Percentiles rank a stretch among this genome's conserved stretches.
Evolutionary conservation across 192 early-diverging fungal genomes (phyloP).

Genomic region (Chytriomyces sp.): DNA sequence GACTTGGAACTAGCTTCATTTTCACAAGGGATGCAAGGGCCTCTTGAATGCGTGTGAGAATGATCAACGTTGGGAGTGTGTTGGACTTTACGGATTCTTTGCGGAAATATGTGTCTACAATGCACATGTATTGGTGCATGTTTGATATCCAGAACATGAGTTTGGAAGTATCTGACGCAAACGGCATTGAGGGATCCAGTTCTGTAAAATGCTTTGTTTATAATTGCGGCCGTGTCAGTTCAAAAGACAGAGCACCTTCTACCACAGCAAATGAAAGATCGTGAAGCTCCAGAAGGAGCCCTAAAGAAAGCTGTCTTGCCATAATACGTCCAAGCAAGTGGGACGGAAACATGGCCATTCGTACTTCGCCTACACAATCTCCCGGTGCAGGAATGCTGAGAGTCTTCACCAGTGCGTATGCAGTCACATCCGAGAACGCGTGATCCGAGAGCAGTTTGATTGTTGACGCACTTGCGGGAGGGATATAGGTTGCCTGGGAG

Average conservation of each 20-base stretch:
- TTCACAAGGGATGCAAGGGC: background rate
- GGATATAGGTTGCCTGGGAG: too few species aligned
- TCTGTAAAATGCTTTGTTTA: too few species aligned
- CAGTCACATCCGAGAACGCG: background rate
- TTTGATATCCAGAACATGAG: constrained; percentile 68
- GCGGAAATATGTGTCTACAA: constrained; percentile 59
- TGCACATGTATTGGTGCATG: constrained; percentile 80
- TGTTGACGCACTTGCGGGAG: too few species aligned
- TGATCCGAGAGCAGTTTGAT: background rate
- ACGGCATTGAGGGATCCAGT: too few species aligned
- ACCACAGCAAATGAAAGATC: background rate
- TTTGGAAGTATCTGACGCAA: background rate
- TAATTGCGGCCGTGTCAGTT: too few species aligned
- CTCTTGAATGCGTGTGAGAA: constrained; percentile 77
- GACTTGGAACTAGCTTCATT: background rate
- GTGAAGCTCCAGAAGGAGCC: background rate
- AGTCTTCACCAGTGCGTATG: background rate
- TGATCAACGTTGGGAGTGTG: constrained; percentile 62
- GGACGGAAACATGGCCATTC: background rate
- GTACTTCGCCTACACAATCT: background rate
- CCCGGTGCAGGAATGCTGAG: background rate
- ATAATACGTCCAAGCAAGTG: background rate
- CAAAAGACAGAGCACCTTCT: background rate
- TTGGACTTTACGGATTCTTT: constrained; percentile 35
- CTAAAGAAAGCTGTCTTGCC: background rate